Evolutionary conservation across 2,329 filamentous ascomycete genomes (phyloP).

Genomic region (Aspergillus carbonarius): DNA sequence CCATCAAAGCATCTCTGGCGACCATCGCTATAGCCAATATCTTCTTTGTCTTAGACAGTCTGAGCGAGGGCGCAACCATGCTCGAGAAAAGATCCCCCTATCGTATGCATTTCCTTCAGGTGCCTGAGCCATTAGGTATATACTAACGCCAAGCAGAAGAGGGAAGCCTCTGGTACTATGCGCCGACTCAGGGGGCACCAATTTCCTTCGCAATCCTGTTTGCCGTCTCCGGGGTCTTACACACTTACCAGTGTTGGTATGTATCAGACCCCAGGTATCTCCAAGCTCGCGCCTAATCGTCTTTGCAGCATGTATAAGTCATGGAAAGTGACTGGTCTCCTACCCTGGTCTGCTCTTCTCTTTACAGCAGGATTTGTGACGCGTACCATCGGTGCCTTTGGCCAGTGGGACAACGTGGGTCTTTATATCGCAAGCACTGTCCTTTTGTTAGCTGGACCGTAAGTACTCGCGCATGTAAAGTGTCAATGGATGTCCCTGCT

Average conservation of each 20-base stretch:
- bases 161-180: constrained; percentile 42
- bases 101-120: constrained; percentile 21
- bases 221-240: constrained; percentile 35
- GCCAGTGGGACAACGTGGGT: constrained; percentile 35
- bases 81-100: constrained; percentile 26
- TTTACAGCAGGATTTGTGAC: constrained; percentile 41
- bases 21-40: background rate
- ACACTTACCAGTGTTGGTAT: constrained; percentile 42
- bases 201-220: constrained; percentile 44
- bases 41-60: background rate
- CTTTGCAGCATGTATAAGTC: constrained; percentile 37
- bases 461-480: constrained; percentile 12
- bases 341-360: constrained; percentile 44
- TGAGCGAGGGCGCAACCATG: background rate
- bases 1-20: background rate
- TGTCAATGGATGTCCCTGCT: background rate
- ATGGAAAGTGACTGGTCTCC: constrained; percentile 43
- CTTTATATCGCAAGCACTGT: constrained; percentile 42
- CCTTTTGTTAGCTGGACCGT: constrained; percentile 42
- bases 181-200: constrained; percentile 42
- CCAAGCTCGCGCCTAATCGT: constrained; percentile 3
- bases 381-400: constrained; percentile 38
- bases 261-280: background rate
- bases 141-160: constrained; percentile 27
- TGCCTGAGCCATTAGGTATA: background rate